phyloP scores from a whole-genome alignment of 495 filamentous ascomycete species.

The Astrocystis sublimbata region DNA sequence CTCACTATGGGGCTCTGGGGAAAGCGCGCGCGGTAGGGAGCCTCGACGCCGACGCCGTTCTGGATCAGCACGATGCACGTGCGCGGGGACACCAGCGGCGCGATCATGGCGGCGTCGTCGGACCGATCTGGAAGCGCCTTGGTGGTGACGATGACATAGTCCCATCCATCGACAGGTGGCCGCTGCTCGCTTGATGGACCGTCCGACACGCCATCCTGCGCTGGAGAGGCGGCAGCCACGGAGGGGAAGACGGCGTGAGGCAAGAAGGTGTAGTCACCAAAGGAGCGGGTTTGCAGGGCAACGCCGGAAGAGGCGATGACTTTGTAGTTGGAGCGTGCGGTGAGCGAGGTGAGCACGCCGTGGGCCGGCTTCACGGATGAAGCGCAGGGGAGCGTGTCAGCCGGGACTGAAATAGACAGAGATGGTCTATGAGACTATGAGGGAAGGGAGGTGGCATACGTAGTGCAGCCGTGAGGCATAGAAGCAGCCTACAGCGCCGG shows the following conservation, averaged over 20 bases:
- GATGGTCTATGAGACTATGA: background rate
- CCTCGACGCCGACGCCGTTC: conserved; percentile 71
- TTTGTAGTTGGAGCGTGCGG: conserved; percentile 58
- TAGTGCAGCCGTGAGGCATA: conserved; percentile 58
- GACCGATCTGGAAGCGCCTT: conserved; percentile 58
- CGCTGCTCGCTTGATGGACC: conserved; percentile 2
- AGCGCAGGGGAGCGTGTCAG: background rate
- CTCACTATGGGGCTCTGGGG: conserved; percentile 57
- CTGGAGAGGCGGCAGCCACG: conserved; percentile 35
- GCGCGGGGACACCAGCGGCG: conserved; percentile 52
- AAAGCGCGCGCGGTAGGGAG: conserved; percentile 58
- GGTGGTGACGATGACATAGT: conserved; percentile 61
- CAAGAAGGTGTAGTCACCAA: conserved; percentile 54
- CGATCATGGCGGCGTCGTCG: conserved; percentile 48
- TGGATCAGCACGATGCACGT: conserved; percentile 65
- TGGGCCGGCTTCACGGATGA: conserved; percentile 41
- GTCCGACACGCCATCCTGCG: conserved; percentile 15
- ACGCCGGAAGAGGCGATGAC: conserved; percentile 50
- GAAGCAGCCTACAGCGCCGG: conserved; percentile 61
- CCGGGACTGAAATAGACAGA: conserved; percentile 8
- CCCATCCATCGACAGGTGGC: conserved; percentile 43
- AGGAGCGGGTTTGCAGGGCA: conserved; percentile 51
- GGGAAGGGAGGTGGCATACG: conserved; percentile 31
- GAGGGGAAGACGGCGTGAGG: conserved; percentile 52
- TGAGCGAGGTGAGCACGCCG: conserved; percentile 47